phyloP scores from a whole-genome alignment of 1,284 basidiomycete genomes.

The Rhodotorula sp. region DNA sequence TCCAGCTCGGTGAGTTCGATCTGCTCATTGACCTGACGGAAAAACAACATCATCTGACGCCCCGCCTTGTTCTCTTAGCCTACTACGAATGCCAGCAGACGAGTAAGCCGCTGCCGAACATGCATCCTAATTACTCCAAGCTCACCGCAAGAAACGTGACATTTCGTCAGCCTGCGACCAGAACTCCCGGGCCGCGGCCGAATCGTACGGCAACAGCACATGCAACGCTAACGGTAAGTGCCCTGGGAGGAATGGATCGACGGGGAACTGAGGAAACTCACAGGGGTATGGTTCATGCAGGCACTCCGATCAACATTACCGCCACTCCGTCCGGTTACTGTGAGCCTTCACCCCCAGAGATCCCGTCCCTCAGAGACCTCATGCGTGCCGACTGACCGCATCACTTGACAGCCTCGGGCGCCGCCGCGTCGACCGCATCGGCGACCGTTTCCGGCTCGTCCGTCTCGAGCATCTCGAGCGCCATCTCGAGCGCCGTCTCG shows the following conservation, averaged over 20 bases:
- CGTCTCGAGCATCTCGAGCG: neutral
- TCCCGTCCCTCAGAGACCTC: neutral
- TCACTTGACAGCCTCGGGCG: neutral
- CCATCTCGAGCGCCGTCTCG: neutral
- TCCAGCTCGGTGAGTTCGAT: conserved; percentile 17
- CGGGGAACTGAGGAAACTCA: too few relatives aligned
- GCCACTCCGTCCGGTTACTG: conserved; percentile 17
- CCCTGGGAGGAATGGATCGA: too few relatives aligned
- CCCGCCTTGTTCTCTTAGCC: neutral
- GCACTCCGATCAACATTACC: conserved; percentile 34
- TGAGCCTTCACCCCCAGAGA: neutral
- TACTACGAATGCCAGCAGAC: conserved; percentile 18
- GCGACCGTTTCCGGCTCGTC: conserved; percentile 1
- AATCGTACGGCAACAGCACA: conserved; percentile 20
- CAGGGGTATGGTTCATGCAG: neutral
- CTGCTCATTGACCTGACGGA: neutral
- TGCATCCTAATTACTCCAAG: neutral
- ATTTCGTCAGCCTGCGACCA: conserved; percentile 21
- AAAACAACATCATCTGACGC: neutral
- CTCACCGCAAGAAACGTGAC: neutral
- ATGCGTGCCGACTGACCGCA: neutral
- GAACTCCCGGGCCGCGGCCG: conserved; percentile 18
- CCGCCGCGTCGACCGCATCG: neutral
- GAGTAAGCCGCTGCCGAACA: conserved; percentile 12
- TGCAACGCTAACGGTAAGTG: neutral